Percentiles rank a stretch among this genome's conserved stretches.
Conservation (phyloP, 1,284 basidiomycete genomes). For the Ceratobasidium theobromae region DNA sequence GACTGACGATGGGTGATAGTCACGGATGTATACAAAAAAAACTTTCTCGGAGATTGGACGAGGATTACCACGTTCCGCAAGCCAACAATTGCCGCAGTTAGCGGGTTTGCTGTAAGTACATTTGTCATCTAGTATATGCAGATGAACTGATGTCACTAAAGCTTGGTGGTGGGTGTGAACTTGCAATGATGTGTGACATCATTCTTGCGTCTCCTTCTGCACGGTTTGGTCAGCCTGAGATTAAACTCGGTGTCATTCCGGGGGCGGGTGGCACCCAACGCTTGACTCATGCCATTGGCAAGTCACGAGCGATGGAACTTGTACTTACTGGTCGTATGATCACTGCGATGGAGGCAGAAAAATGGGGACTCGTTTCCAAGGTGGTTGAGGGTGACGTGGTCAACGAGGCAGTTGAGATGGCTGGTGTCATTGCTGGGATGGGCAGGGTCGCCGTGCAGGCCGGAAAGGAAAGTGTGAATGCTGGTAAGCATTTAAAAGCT, state of each 20-base stretch:
- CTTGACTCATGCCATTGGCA: slow-evolving; percentile 84
- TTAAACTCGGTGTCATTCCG: slow-evolving; percentile 95
- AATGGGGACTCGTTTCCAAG: slow-evolving; percentile 82
- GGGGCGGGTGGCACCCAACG: slow-evolving; percentile 79
- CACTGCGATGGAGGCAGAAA: slow-evolving; percentile 78
- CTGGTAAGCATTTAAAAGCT: slow-evolving; percentile 53
- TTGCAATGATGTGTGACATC: slow-evolving; percentile 96
- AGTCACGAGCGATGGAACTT: slow-evolving; percentile 95
- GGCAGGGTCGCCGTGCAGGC: slow-evolving; percentile 85
- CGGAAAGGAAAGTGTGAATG: slow-evolving; percentile 95
- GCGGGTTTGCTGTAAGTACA: slow-evolving; percentile 83
- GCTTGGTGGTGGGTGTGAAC: slow-evolving; percentile 96
- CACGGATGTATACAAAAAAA: slow-evolving; percentile 80
- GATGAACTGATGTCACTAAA: slow-evolving; percentile 34
- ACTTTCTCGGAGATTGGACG: slow-evolving; percentile 90
- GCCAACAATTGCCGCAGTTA: slow-evolving; percentile 94
- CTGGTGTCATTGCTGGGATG: slow-evolving; percentile 79
- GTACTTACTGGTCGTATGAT: slow-evolving; percentile 85
- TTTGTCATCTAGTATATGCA: not conserved
- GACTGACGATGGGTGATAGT: slow-evolving; percentile 48
- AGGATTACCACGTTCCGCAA: slow-evolving; percentile 77
- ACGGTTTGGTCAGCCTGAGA: slow-evolving; percentile 95
- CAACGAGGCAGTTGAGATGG: slow-evolving; percentile 85
- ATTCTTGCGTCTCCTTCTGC: slow-evolving; percentile 93
- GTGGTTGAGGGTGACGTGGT: slow-evolving; percentile 84